These are phyloP conservation scores for Kodamaea derodonti DNA, from an alignment of 1,139 yeast genomes.

Conservation along the genomic window DNA sequence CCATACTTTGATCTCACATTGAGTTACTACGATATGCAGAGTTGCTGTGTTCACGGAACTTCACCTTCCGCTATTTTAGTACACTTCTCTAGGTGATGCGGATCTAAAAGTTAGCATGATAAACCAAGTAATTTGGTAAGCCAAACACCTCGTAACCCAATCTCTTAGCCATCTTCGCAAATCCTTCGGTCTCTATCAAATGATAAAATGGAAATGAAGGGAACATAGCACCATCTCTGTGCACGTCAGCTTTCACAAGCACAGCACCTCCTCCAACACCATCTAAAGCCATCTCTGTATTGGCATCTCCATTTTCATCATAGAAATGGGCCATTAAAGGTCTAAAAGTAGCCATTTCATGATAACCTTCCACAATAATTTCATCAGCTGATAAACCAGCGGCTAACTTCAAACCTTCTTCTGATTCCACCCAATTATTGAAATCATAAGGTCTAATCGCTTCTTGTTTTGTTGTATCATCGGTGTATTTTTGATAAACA, in stretches of 20 bases:
- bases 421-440: constrained; percentile 95
- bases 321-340: constrained; percentile 92
- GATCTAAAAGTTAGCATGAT: constrained; percentile 41
- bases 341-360: constrained; percentile 89
- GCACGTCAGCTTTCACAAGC: constrained; percentile 93
- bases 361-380: constrained; percentile 87
- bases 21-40: no score
- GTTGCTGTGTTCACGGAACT: no score
- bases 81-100: no score
- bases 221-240: constrained; percentile 98
- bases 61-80: no score
- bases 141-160: constrained; percentile 90
- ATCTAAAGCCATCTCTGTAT: constrained; percentile 74
- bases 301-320: constrained; percentile 56
- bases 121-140: constrained; percentile 89
- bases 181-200: constrained; percentile 95
- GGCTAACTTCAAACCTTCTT: constrained; percentile 77
- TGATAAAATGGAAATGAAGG: constrained; percentile 97
- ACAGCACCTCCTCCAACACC: constrained; percentile 99
- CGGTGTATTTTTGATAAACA: constrained; percentile 77
- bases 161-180: constrained; percentile 96
- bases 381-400: constrained; percentile 74
- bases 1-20: no score
- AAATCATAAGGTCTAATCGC: constrained; percentile 85
- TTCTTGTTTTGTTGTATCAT: constrained; percentile 52